These are phyloP conservation scores for Pseudodiploospora longispora DNA, from an alignment of 2,329 filamentous ascomycete genomes.

Conservation along the genomic window DNA sequence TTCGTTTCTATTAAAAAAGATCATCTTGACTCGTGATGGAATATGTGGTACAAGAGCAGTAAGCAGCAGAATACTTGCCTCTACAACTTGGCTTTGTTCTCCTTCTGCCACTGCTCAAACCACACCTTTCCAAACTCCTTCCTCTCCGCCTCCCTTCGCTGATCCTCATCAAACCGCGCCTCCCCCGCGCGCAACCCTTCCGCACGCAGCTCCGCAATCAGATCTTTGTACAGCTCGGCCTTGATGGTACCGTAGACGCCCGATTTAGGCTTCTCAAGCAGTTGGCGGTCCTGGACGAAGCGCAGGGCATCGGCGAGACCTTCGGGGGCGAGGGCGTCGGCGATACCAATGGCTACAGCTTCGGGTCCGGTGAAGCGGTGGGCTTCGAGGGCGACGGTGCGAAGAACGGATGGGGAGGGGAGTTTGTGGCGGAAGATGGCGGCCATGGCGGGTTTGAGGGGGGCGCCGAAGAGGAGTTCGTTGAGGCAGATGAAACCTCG, in stretches of 20 bases:
- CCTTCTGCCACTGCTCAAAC: slow-evolving; percentile 40
- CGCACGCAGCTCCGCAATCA: slow-evolving; percentile 48
- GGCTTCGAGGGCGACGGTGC: slow-evolving; percentile 65
- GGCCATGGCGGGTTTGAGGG: slow-evolving; percentile 67
- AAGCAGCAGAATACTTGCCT: neutral
- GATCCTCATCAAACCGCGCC: slow-evolving; percentile 35
- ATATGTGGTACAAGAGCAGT: neutral
- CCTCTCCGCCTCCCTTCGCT: slow-evolving; percentile 32
- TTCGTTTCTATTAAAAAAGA: too few relatives aligned
- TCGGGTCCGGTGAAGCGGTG: slow-evolving; percentile 55
- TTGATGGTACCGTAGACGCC: slow-evolving; percentile 66
- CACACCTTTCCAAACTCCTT: slow-evolving; percentile 38
- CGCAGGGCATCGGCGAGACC: slow-evolving; percentile 54
- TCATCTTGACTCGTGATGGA: neutral
- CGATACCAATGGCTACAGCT: slow-evolving; percentile 57
- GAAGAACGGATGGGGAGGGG: slow-evolving; percentile 41
- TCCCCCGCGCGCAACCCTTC: slow-evolving; percentile 42
- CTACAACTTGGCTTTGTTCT: slow-evolving; percentile 32
- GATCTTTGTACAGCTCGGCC: slow-evolving; percentile 65
- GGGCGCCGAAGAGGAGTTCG: slow-evolving; percentile 71
- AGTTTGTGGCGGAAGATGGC: slow-evolving; percentile 67
- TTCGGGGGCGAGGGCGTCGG: slow-evolving; percentile 52
- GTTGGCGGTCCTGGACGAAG: slow-evolving; percentile 50
- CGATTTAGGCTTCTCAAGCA: slow-evolving; percentile 54
- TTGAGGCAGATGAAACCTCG: slow-evolving; percentile 73